Base-by-base conservation (phyloP, 2,329 filamentous ascomycete species). In the Neonectria magnoliae region DNA sequence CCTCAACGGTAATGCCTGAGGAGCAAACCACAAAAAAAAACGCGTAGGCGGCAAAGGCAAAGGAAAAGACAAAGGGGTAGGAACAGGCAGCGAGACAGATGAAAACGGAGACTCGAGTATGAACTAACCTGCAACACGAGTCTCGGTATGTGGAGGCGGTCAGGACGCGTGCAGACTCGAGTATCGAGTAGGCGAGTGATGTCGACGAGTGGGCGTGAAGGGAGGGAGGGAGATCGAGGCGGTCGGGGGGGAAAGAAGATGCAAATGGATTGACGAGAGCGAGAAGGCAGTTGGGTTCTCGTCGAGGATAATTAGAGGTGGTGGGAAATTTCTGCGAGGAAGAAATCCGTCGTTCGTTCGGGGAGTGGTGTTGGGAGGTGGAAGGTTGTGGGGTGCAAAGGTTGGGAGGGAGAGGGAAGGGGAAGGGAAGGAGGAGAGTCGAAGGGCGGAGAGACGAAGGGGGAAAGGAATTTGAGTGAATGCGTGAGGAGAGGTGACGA, bases 401-500 rank as follows among this genome's bases (percentile, higher is more conserved):
- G 64, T 57, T 63, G 51, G 61, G 61, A 42, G 38, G n/a, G 38
- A 20, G 65, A 70, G 65, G 65, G 58, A 61, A 59, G 63, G 48
- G 59, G 64, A 67, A 66, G 57, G 59, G 65, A 67, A 55, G 60
- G 62, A 69, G 66, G 57, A 65, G 65, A 64, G 60, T 56, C 48
- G 57, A 52, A 68, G 63, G 48, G 62, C 36, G 36, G 36, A 58
- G 56, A 68, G 69, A 70, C 67, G 67, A 67, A 67, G 66, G 59
- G 68, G 61, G 68, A 66, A 60, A 66, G 56, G 67, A 76, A 70
- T 70, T 69, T 69, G 68, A 68, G 64, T 59, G 57, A 63, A 57
- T 36, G 33, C 33, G 33, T 16, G 33, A 57, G 60, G 47, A 16
- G 13, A 11, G 50, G 47, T 45, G 25, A 25, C 25, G 25, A 25